Percentiles rank a stretch among this genome's conserved stretches.
phyloP scores from a whole-genome alignment of 1,284 basidiomycete genomes.

The Trichosporon inkin region DNA sequence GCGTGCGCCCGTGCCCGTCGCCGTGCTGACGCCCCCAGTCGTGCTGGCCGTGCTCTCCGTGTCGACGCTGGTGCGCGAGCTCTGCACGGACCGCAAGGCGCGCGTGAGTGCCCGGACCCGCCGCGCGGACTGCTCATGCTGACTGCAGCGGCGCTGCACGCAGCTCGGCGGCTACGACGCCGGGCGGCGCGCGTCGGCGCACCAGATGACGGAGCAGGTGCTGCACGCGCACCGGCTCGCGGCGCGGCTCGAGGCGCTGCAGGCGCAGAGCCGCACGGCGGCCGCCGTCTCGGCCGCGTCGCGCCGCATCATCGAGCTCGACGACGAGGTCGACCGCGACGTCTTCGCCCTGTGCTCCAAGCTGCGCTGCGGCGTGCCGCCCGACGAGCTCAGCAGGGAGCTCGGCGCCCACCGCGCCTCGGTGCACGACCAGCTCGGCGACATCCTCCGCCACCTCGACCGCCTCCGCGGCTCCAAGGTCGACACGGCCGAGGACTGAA shows the following conservation, averaged over 20 bases:
- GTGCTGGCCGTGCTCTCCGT: background rate
- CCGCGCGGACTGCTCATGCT: background rate
- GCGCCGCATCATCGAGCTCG: constrained; percentile 8
- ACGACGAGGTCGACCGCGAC: constrained; percentile 10
- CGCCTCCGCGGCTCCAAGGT: background rate
- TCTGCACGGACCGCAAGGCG: background rate
- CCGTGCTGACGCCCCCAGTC: background rate
- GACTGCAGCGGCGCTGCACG: background rate
- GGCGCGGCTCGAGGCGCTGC: background rate
- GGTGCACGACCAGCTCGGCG: background rate
- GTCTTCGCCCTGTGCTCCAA: background rate
- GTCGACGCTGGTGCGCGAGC: background rate
- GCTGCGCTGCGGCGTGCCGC: background rate
- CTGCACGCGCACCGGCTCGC: background rate
- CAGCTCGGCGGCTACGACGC: background rate
- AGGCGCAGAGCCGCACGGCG: background rate
- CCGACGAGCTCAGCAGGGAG: background rate
- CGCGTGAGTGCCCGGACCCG: background rate
- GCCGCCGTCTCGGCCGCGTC: background rate
- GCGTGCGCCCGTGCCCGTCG: background rate
- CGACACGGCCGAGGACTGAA: background rate
- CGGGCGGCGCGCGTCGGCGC: background rate
- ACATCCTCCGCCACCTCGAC: background rate
- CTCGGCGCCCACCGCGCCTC: background rate
- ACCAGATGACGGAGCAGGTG: background rate